Conservation (phyloP, 1,139 yeast genomes). For the Candida freyschussii region DNA sequence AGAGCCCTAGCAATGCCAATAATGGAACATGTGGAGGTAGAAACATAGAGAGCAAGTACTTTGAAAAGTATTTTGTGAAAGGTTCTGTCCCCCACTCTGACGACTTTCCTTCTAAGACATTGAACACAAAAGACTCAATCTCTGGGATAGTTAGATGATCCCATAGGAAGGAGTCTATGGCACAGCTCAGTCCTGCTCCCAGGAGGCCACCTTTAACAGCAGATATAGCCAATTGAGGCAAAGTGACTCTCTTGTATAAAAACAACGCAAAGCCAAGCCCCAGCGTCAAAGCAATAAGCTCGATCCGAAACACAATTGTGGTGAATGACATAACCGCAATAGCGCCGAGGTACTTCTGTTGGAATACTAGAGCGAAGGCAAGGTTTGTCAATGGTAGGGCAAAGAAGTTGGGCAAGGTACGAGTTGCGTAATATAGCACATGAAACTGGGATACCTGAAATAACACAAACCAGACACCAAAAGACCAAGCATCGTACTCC, state of each 20-base stretch:
- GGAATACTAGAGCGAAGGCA: slow-evolving; percentile 48
- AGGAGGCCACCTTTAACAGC: slow-evolving; percentile 48
- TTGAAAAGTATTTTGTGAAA: slow-evolving; percentile 56
- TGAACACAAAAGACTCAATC: slow-evolving; percentile 62
- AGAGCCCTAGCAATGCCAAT: slow-evolving; percentile 33
- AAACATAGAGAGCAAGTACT: slow-evolving; percentile 50
- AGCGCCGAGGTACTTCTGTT: slow-evolving; percentile 47
- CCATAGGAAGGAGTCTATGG: slow-evolving; percentile 81
- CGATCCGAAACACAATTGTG: slow-evolving; percentile 69
- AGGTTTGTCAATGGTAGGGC: slow-evolving; percentile 69
- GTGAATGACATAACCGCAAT: slow-evolving; percentile 56
- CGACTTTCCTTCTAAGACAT: slow-evolving; percentile 69
- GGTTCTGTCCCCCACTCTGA: slow-evolving; percentile 86
- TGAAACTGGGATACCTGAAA: slow-evolving; percentile 73
- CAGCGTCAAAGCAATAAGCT: slow-evolving; percentile 58
- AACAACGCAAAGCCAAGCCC: slow-evolving; percentile 39
- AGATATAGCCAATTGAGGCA: slow-evolving; percentile 34
- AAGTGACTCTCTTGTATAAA: slow-evolving; percentile 41
- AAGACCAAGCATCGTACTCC: slow-evolving; percentile 16
- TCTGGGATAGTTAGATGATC: slow-evolving; percentile 57
- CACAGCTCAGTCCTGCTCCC: slow-evolving; percentile 47
- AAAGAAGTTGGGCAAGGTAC: slow-evolving; percentile 83
- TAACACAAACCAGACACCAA: slow-evolving; percentile 56
- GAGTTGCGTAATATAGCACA: slow-evolving; percentile 64
- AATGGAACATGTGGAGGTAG: slow-evolving; percentile 58